Base-by-base conservation (phyloP, 2,329 filamentous ascomycete species). In the Trichoderma oligosporum region DNA sequence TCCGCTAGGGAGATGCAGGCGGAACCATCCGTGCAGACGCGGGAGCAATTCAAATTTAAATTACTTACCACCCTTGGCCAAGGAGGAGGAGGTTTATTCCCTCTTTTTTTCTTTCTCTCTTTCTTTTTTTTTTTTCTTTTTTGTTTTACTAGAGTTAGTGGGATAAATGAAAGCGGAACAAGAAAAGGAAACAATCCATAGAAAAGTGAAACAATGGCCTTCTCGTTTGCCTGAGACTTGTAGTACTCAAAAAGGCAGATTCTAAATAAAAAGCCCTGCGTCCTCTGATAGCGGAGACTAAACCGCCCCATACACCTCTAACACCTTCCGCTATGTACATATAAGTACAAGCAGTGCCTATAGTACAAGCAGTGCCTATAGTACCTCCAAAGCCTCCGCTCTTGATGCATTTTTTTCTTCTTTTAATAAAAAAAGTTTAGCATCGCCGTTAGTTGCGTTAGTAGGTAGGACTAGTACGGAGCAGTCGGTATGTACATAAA, bases 201-300 rank as follows among this genome's bases (percentile, higher is more conserved):
- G 14, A 44, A 31, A 45, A 29, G 39, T 54, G 51, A 54, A 54
- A 54, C 51, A 44, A 8, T 25, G 22, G n/a, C n/a, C 7, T 22
- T 44, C 20, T 14, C 22, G 39, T 8, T 25, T n/a, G 12, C 18
- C 6, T 31, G 27, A 31, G 27, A 31, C 27, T 11, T 31, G 27
- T 31, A 11, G 27, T 31, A 31, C 11, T 31, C 11, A 31, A 31
- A 6, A 11, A 11, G 11, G 27, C 27, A 31, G 6, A 11, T 11
- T 31, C 11, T 6, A 35, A 31, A 36, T 12, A 16, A 48, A 22
- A 42, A 42, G n/a, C 22, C 20, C 29, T n/a, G 8, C 31, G 9
- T 33, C 25, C 31, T 54, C 39, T 54, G 27, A 16, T 20, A 27
- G 22, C 38, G 49, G 38, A 44, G 49, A 53, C 49, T 44, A 53